These are phyloP conservation scores for Termitomyces sp. DNA, from an alignment of 768 basidiomycete species.

Conservation along the genomic window DNA sequence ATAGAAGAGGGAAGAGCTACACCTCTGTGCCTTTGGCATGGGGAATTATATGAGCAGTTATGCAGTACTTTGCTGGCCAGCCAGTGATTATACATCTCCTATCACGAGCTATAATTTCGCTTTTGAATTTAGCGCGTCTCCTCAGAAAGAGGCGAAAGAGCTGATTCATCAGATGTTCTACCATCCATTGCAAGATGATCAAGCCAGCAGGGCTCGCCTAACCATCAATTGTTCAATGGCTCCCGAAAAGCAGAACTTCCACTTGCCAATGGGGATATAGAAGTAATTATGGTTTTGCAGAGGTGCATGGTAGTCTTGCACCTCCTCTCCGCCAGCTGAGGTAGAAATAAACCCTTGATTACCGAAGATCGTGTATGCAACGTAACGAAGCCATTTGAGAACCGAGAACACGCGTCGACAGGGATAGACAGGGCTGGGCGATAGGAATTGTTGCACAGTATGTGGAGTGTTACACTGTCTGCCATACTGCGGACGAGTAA, in stretches of 20 bases:
- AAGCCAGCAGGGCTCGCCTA: neutral
- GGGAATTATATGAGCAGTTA: neutral
- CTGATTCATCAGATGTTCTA: neutral
- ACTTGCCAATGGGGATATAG: neutral
- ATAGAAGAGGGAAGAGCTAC: neutral
- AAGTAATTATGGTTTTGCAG: neutral
- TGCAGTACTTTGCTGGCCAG: too few species aligned
- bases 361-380: neutral
- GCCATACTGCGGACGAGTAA: neutral
- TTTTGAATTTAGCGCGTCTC: neutral
- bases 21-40: neutral
- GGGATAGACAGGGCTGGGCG: neutral
- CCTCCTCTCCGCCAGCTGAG: neutral
- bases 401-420: neutral
- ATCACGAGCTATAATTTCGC: neutral
- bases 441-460: neutral
- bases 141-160: neutral
- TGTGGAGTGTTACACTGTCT: neutral
- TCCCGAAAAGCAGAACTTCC: neutral
- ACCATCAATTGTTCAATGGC: neutral
- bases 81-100: too few species aligned
- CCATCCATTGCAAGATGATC: neutral
- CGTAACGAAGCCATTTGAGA: neutral
- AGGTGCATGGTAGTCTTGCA: neutral
- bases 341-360: neutral